Base-by-base conservation (phyloP, 2,329 filamentous ascomycete genomes). In the Neonectria magnoliae region DNA sequence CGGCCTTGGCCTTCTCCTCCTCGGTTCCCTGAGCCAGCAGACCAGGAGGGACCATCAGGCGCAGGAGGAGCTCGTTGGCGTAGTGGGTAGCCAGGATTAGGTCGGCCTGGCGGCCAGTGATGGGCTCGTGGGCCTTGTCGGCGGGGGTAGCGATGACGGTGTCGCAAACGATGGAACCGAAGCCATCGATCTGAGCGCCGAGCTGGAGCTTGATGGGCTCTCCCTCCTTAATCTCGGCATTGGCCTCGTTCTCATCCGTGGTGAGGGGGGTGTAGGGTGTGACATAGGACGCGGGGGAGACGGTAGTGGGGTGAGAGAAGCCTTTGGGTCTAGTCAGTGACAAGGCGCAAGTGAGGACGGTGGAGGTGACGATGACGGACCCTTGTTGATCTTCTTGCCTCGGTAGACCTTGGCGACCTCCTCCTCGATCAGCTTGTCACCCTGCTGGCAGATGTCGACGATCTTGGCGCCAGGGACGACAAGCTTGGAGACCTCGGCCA, bases 161-260 rank as follows among this genome's bases (percentile, higher is more conserved):
- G 82, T 98, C 92, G 83, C 96, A 98, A 74, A 98, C 93, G 78
- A 99, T 98, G 72, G 95, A 92, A 74, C 93, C 94, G 77, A 98
- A 97, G 59, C 96, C 96, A 83, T 98, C 93, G 69, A 99, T 98
- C 84, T 99, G 96, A 57, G 96, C 96, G 77, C 96, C 96, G n/a
- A 99, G 89, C 84, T 99, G 96, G 79, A 99, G 96, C 89, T 99
- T 99, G 83, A 97, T 88, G 67, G 93, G 83, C 84, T 99, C 96
- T 67, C 90, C 92, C 56, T 91, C 87, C 84, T 97, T 93, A 74
- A 99, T 87, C 76, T 90, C 89, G 53, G 87, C 85, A 62, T 87
- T 88, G 67, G 95, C 93, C 85, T 99, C 96, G 78, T 91, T 89
- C 79, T 91, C 85, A 77, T 99, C 96, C 69, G 94, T 90, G 72